Percentiles rank a stretch among this genome's conserved stretches.
Conservation (phyloP, 2,329 filamentous ascomycete species). For the Colletotrichum truncatum region DNA sequence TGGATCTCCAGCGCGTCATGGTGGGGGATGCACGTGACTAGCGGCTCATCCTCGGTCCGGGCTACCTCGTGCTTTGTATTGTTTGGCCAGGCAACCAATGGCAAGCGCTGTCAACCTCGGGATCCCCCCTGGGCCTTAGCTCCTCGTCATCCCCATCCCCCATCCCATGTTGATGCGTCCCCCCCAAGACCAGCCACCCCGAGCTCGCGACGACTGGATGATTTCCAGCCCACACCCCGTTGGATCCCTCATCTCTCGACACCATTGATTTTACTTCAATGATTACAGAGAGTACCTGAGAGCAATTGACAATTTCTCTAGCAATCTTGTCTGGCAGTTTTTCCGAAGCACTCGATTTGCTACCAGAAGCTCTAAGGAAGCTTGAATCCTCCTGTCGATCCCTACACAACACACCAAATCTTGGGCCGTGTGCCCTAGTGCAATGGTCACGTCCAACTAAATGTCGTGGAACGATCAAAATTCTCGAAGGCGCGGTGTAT, state of each 20-base stretch:
- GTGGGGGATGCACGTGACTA: constrained; percentile 9
- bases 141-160: constrained; percentile 17
- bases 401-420: not conserved
- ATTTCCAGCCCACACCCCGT: constrained; percentile 15
- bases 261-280: not conserved
- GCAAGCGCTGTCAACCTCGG: constrained; percentile 31
- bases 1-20: constrained; percentile 4
- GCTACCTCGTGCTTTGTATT: not conserved
- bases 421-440: constrained; percentile 21
- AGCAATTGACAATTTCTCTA: not conserved
- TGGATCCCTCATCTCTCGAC: constrained; percentile 3
- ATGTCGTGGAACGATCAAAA: constrained; percentile 73
- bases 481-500: constrained; percentile 66
- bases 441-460: constrained; percentile 39
- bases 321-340: not conserved
- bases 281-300: not conserved
- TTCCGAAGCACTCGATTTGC: not conserved
- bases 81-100: constrained; percentile 33
- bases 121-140: constrained; percentile 23
- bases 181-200: constrained; percentile 30
- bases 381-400: not conserved
- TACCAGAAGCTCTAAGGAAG: not conserved
- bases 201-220: constrained; percentile 24
- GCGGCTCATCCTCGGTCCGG: constrained; percentile 13
- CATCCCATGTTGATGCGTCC: constrained; percentile 21